Base-by-base conservation (phyloP, 176 grass and related monocot genomes). In the Ensete glaucum region DNA sequence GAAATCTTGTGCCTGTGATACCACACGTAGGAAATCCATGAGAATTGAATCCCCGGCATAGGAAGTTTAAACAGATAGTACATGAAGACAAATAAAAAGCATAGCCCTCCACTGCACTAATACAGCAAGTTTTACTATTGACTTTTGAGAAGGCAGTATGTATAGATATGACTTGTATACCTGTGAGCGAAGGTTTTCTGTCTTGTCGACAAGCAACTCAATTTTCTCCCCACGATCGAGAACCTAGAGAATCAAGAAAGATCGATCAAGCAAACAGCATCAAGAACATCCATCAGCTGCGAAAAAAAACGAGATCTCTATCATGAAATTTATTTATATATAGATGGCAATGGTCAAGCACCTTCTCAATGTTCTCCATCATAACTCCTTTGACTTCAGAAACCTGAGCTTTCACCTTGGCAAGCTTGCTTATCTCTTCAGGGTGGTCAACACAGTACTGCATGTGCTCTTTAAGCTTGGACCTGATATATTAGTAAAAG, bases 291-390 rank as follows among this genome's bases (percentile, higher is more conserved):
- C 57, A 27, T 20, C 51, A 51, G 23, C 65, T 62, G 56, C 13
- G 13, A 51, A 82, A 54, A 54, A 10, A 80, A 43, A 43, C 0
- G 4, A 43, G 34, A 43, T 43, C 49, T 17, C 79, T 69, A 71
- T 62, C 58, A 48, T 22, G 51, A 54, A 73, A 14, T 53, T 53
- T 54, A 23, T 53, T 53, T 54, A 9, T 12, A 64, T 1, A n/a
- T 24, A 23, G 49, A 67, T 15, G 66, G 74, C 54, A n/a, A 34
- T 72, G 21, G 74, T 23, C n/a, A 64, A 69, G 67, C 63, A 96
- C 92, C 92, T 96, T 96, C 65, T 96, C 92, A 51, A 96, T 96
- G 43, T 96, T 96, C 81, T 91, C 92, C 92, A 91, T 96, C 92
- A 96, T 96, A 71, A 96, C 92, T 60, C 89, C 92, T 89, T 96